Percentiles rank a stretch among this genome's conserved stretches.
phyloP scores from a whole-genome alignment of 495 filamentous ascomycete genomes.

The Aspergillus funiculosus region DNA sequence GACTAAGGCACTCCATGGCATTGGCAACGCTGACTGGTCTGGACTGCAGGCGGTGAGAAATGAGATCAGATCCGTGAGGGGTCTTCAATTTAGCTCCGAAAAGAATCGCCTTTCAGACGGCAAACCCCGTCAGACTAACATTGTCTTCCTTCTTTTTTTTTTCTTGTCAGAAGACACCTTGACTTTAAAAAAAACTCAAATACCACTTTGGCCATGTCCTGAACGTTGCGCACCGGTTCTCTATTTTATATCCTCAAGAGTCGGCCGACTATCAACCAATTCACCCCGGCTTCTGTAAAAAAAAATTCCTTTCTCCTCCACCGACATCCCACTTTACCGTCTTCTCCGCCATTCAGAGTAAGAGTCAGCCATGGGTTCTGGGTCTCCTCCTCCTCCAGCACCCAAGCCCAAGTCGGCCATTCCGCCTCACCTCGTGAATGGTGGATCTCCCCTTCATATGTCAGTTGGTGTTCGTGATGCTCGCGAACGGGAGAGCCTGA shows the following conservation, averaged over 20 bases:
- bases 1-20: too few relatives aligned
- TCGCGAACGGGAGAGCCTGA: slow-evolving; percentile 47
- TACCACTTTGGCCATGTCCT: neutral
- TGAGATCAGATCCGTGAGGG: neutral
- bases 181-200: neutral
- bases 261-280: neutral
- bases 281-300: neutral
- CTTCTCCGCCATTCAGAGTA: neutral
- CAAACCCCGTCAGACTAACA: slow-evolving; percentile 3
- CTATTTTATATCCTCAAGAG: neutral
- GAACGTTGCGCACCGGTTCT: neutral
- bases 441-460: slow-evolving; percentile 37
- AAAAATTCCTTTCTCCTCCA: neutral
- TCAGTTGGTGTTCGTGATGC: slow-evolving; percentile 34
- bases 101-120: slow-evolving; percentile 1
- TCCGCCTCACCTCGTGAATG: slow-evolving; percentile 46
- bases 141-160: slow-evolving; percentile 2
- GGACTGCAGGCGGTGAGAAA: slow-evolving; percentile 1
- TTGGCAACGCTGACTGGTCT: neutral
- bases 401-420: slow-evolving; percentile 43
- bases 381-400: slow-evolving; percentile 30
- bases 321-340: neutral
- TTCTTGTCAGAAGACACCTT: neutral
- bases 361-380: slow-evolving; percentile 34
- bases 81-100: slow-evolving; percentile 3